Evolutionary conservation across 1,284 basidiomycete species (phyloP), one percentile per base, ranked within the genome.

Genomic region (Puccinia polysora): DNA sequence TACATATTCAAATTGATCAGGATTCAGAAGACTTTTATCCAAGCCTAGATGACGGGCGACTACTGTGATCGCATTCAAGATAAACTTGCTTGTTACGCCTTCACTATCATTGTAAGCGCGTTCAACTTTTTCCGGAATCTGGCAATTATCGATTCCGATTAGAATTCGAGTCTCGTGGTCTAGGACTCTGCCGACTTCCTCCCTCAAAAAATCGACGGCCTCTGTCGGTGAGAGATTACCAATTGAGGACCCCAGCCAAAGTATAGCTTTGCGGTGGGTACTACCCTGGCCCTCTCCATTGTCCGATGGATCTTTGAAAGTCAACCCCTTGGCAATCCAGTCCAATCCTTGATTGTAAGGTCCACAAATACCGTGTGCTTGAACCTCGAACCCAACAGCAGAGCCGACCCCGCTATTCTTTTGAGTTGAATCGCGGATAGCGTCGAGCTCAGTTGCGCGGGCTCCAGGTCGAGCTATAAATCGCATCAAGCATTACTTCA

Each of bases 201-300:
- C 85, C 14, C 84, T 84, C 65, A 98, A 84, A 81, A 98, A 97
- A 0, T 84, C 81, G 0, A 84, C 84, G 6, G 88, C 90, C 30
- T 85, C 87, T 18, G 83, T 82, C 28, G 91, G 86, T n/a, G 83
- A 80, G 80, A 97, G 97, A 82, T 97, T 97, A 14, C 95, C 95
- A 14, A 97, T 81, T 0, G 91, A 92, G 0, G 90, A 95, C 0
- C 95, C 95, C n/a, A 97, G 83, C 83, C 96, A 97, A 73, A 97
- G 82, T 70, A 97, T 82, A 77, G 93, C 91, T 38, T 52, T 70
- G 64, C 76, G 76, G 30, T 76, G 65, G 38, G 74, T 73, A 50
- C 75, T 75, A 55, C 76, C 75, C 7, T 38, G n/a, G 38, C 28
- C 1, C 36, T 36, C 43, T 32, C 28, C 18, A 28, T 30, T 15